phyloP scores from a whole-genome alignment of 1,284 basidiomycete species.

The Inonotus obliquus region DNA sequence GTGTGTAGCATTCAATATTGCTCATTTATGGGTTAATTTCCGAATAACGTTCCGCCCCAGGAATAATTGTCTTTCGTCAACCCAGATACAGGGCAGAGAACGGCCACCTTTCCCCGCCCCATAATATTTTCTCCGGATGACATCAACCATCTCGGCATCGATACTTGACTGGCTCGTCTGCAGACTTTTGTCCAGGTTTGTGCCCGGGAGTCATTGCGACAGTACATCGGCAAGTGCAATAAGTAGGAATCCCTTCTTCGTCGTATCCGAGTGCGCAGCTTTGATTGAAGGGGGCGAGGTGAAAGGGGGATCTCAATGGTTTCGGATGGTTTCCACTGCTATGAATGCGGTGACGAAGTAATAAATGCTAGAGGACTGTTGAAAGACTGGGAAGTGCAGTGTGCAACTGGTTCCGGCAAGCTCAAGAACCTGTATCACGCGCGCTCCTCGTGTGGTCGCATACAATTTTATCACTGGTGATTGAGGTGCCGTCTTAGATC shows the following conservation, averaged over 20 bases:
- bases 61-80: too few species aligned
- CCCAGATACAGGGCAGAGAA: conserved; percentile 81
- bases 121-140: conserved; percentile 44
- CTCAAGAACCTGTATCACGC: too few species aligned
- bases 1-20: neutral
- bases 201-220: conserved; percentile 45
- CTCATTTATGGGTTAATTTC: too few species aligned
- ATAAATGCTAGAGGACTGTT: too few species aligned
- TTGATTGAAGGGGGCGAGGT: conserved; percentile 26
- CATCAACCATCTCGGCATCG: conserved; percentile 74
- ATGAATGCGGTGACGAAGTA: conserved; percentile 79
- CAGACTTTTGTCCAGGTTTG: conserved; percentile 48
- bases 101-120: conserved; percentile 72
- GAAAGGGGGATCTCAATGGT: conserved; percentile 34
- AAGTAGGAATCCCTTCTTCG: conserved; percentile 49
- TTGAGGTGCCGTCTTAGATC: too few species aligned
- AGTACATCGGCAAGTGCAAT: conserved; percentile 48
- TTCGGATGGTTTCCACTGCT: conserved; percentile 51
- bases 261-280: too few species aligned
- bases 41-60: too few species aligned
- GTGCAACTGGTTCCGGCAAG: too few species aligned
- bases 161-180: conserved; percentile 70
- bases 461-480: too few species aligned
- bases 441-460: too few species aligned
- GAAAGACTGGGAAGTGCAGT: too few species aligned